Evolutionary conservation across 495 filamentous ascomycete genomes (phyloP).

Genomic region (Aspergillus funiculosus): DNA sequence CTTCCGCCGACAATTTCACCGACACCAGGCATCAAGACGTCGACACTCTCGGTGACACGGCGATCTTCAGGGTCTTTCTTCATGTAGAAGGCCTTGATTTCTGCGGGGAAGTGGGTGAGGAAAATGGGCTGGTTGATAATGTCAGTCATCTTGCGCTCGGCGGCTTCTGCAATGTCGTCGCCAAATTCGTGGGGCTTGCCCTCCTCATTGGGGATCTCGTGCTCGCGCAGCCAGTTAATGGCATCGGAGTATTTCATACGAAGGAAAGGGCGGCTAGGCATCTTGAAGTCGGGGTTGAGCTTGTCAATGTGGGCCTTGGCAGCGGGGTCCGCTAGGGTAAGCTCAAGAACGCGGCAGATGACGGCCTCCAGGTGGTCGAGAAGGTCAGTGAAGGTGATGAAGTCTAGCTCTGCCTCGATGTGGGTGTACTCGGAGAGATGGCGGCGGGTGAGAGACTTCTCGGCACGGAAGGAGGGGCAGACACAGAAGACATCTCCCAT

Average conservation of each 20-base stretch:
- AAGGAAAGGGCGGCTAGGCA: conserved; percentile 79
- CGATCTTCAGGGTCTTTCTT: conserved; percentile 76
- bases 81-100: conserved; percentile 99
- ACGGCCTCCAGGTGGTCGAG: conserved; percentile 85
- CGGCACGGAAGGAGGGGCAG: conserved; percentile 96
- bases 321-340: conserved; percentile 64
- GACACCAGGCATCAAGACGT: conserved; percentile 92
- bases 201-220: conserved; percentile 89
- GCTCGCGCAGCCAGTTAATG: conserved; percentile 84
- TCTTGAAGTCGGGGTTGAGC: conserved; percentile 83
- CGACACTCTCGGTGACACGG: conserved; percentile 93
- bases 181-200: conserved; percentile 84
- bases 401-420: conserved; percentile 94
- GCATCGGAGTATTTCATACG: conserved; percentile 95
- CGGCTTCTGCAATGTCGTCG: conserved; percentile 97
- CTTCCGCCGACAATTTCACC: conserved; percentile 96
- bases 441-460: conserved; percentile 90
- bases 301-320: conserved; percentile 64
- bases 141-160: conserved; percentile 95
- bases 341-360: conserved; percentile 80
- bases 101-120: conserved; percentile 91
- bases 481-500: conserved; percentile 96
- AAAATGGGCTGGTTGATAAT: conserved; percentile 93
- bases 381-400: conserved; percentile 88
- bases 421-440: conserved; percentile 97